Conservation (phyloP, 1,139 yeast genomes). For the Diutina catenulata region DNA sequence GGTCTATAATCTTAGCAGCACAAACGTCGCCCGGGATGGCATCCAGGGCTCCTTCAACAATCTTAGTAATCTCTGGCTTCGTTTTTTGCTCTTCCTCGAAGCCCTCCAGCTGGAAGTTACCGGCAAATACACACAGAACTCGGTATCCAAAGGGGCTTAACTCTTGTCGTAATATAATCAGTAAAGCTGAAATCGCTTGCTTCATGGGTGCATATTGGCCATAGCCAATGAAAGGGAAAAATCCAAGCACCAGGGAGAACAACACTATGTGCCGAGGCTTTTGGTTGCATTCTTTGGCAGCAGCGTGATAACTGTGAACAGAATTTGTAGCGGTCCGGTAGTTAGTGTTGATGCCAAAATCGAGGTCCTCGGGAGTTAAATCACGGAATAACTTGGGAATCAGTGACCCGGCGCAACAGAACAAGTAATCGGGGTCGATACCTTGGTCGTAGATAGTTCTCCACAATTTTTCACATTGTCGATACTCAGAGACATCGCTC, state of each 20-base stretch:
- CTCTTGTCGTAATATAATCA: slow-evolving; percentile 76
- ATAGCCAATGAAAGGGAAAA: slow-evolving; percentile 86
- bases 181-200: slow-evolving; percentile 66
- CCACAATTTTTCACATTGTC: not conserved
- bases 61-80: slow-evolving; percentile 74
- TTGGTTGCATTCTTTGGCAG: slow-evolving; percentile 7
- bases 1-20: slow-evolving; percentile 45
- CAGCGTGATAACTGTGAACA: slow-evolving; percentile 34
- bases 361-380: slow-evolving; percentile 44
- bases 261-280: slow-evolving; percentile 52
- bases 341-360: slow-evolving; percentile 51
- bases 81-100: slow-evolving; percentile 68
- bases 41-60: slow-evolving; percentile 74
- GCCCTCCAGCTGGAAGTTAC: slow-evolving; percentile 87
- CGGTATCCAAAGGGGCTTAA: slow-evolving; percentile 52
- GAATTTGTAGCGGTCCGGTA: slow-evolving; percentile 65
- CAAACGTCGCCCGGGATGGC: slow-evolving; percentile 62
- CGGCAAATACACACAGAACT: slow-evolving; percentile 63
- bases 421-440: slow-evolving; percentile 37
- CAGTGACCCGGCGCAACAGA: slow-evolving; percentile 86
- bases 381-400: slow-evolving; percentile 71
- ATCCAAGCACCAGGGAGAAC: slow-evolving; percentile 72
- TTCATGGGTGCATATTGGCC: slow-evolving; percentile 84
- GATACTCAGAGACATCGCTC: slow-evolving; percentile 57
- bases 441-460: not conserved